phyloP scores from a whole-genome alignment of 225 moss, liverwort and hornwort genomes.

The Takakia lepidozioides region DNA sequence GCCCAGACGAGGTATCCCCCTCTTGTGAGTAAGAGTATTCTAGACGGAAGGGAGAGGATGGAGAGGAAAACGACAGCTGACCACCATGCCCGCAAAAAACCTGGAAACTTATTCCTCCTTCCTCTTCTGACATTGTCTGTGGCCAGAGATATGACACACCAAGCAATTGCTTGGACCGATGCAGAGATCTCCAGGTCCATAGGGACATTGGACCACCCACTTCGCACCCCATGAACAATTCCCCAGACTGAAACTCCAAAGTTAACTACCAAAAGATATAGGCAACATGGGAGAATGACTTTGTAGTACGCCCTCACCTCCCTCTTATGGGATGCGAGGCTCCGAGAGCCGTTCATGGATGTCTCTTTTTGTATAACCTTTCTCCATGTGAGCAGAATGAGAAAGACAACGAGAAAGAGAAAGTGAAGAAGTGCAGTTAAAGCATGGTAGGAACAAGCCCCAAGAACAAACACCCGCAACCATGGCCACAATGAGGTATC shows the following conservation, averaged over 20 bases:
- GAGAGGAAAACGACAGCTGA: slow-evolving; percentile 6
- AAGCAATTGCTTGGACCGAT: slow-evolving; percentile 3
- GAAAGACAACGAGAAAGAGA: slow-evolving; percentile 1
- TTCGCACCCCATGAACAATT: not conserved
- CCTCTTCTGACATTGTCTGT: slow-evolving; percentile 5
- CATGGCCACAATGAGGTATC: no score
- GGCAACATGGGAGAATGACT: not conserved
- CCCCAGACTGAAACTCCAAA: slow-evolving; percentile 1
- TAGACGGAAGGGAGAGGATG: slow-evolving; percentile 5
- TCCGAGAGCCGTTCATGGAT: not conserved
- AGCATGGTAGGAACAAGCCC: not conserved
- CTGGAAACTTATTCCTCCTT: slow-evolving; percentile 6
- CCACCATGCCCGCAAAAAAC: slow-evolving; percentile 15
- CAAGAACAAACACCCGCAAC: not conserved
- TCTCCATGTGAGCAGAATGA: not conserved
- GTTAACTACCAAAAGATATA: slow-evolving; percentile 1
- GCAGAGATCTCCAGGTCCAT: not conserved
- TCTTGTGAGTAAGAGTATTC: not conserved
- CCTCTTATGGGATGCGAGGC: not conserved
- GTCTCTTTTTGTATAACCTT: not conserved
- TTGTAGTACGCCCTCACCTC: not conserved
- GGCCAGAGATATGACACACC: slow-evolving; percentile 6
- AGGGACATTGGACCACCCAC: not conserved
- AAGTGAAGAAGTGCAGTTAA: not conserved
- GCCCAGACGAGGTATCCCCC: not conserved